These are phyloP conservation scores for Exophiala viscosa DNA, from an alignment of 2,329 filamentous ascomycete genomes.

Conservation along the genomic window DNA sequence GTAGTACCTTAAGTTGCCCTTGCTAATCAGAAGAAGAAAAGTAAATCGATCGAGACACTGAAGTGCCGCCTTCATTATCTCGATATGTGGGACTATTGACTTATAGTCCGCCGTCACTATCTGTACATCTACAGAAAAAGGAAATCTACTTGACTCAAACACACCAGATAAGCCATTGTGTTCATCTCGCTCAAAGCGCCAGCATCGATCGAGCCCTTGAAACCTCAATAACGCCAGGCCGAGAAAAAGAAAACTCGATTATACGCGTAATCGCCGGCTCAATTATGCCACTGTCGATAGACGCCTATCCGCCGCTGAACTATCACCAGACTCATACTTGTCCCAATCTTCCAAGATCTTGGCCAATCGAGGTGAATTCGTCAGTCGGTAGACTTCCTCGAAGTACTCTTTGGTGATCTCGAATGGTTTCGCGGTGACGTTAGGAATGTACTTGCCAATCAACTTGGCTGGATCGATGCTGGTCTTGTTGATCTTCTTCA, in stretches of 20 bases:
- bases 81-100: neutral
- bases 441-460: constrained; percentile 97
- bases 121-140: constrained; percentile 8
- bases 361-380: constrained; percentile 64
- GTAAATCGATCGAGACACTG: constrained; percentile 3
- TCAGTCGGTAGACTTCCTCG: constrained; percentile 94
- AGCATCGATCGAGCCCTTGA: neutral
- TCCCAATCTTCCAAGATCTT: constrained; percentile 76
- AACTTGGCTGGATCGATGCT: constrained; percentile 96
- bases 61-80: constrained; percentile 22
- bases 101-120: constrained; percentile 6
- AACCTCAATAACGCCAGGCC: constrained; percentile 4
- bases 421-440: constrained; percentile 94
- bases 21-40: neutral
- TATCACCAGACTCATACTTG: constrained; percentile 54
- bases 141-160: constrained; percentile 13
- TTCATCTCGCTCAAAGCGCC: neutral
- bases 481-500: constrained; percentile 99
- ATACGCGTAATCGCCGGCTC: neutral
- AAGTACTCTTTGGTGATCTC: constrained; percentile 98
- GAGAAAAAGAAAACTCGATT: neutral
- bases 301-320: constrained; percentile 13
- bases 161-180: neutral
- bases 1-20: neutral
- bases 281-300: constrained; percentile 25